Conservation (phyloP, 192 early-diverging fungal genomes). For the Rhizophlyctis rosea region DNA sequence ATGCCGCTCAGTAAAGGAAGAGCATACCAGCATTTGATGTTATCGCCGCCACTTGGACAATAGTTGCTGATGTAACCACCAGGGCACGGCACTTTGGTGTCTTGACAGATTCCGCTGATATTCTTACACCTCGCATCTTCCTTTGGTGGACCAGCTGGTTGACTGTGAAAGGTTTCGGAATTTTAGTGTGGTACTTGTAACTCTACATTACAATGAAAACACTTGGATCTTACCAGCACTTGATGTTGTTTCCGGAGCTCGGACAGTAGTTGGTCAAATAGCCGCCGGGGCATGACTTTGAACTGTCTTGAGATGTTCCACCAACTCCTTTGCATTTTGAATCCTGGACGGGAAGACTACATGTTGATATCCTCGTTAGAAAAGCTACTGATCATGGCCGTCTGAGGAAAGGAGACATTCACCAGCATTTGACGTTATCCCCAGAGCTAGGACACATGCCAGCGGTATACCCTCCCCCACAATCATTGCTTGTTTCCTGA, state of each 20-base stretch:
- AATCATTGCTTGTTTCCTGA: not conserved
- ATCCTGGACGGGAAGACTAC: not conserved
- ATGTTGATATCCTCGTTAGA: not conserved
- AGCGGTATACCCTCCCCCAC: constrained; percentile 3
- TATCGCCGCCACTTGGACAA: constrained; percentile 2
- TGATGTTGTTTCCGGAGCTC: not conserved
- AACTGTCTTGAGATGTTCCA: not conserved
- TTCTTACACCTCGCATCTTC: not conserved
- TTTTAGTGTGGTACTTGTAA: not conserved
- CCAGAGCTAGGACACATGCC: constrained; percentile 15
- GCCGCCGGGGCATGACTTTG: not conserved
- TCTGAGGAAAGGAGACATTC: not conserved
- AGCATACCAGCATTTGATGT: constrained; percentile 13
- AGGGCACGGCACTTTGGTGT: not conserved
- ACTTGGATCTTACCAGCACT: not conserved
- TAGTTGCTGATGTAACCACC: constrained; percentile 9
- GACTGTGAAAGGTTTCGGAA: not conserved
- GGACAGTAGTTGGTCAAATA: not conserved
- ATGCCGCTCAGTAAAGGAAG: not conserved
- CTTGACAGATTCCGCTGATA: constrained; percentile 3
- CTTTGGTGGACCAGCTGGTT: not conserved
- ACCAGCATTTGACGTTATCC: constrained; percentile 15
- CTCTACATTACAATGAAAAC: not conserved
- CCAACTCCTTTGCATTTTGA: not conserved
- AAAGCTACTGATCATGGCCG: too few relatives aligned